phyloP scores from a whole-genome alignment of 1,284 basidiomycete species.

The Lentinula novae-zelandiae region DNA sequence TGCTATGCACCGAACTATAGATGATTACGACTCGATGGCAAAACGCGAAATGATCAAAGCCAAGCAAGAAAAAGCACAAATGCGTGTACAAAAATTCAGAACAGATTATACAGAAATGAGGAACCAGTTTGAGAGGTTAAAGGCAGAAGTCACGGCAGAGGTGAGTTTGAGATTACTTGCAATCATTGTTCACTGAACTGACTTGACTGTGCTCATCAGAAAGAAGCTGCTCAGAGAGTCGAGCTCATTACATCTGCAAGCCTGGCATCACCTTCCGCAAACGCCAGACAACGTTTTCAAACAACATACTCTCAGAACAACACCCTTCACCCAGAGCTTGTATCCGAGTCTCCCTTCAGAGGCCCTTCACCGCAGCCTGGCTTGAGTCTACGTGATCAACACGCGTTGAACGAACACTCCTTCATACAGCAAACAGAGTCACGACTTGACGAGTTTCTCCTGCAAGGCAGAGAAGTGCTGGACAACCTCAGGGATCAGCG shows the following conservation, averaged over 20 bases:
- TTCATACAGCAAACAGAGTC: constrained; percentile 82
- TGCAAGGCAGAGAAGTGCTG: constrained; percentile 85
- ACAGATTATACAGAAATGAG: constrained; percentile 71
- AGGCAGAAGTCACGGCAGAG: constrained; percentile 47
- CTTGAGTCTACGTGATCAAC: constrained; percentile 61
- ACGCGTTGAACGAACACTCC: constrained; percentile 81
- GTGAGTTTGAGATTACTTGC: constrained; percentile 27
- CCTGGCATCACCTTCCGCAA: constrained; percentile 47
- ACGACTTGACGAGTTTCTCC: constrained; percentile 83
- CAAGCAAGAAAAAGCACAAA: constrained; percentile 91
- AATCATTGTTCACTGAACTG: not conserved
- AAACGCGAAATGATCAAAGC: constrained; percentile 91
- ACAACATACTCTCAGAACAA: constrained; percentile 39
- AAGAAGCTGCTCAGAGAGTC: constrained; percentile 50
- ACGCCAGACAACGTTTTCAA: constrained; percentile 57
- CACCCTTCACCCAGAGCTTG: constrained; percentile 41
- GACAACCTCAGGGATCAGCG: constrained; percentile 90
- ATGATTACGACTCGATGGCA: constrained; percentile 95
- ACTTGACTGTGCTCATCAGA: constrained; percentile 33
- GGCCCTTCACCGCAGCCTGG: constrained; percentile 51
- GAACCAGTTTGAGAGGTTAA: constrained; percentile 66
- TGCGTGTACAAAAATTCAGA: constrained; percentile 84
- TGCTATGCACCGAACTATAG: constrained; percentile 89
- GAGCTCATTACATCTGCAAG: constrained; percentile 55
- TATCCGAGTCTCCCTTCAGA: constrained; percentile 75